Conservation (phyloP, 179 eudicot genomes). For the Nepenthes alata region DNA sequence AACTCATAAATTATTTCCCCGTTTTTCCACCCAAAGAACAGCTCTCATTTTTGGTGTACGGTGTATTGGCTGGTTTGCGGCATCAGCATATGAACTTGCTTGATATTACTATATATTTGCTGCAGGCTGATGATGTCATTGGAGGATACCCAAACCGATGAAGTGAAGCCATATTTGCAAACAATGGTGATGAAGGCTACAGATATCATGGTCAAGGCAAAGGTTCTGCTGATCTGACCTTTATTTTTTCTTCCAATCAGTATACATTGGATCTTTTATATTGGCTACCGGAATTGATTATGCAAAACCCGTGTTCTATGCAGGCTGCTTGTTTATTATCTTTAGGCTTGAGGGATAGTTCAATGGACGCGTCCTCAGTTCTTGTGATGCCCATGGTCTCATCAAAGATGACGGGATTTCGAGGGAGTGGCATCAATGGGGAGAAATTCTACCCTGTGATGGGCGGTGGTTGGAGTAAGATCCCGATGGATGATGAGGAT, state of each 20-base stretch:
- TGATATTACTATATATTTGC: constrained; percentile 1
- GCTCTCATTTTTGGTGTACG: not conserved
- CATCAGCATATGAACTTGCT: not conserved
- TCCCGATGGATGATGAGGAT: constrained; percentile 34
- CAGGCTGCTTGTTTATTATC: constrained; percentile 70
- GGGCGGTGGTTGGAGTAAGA: constrained; percentile 48
- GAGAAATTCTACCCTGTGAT: constrained; percentile 45
- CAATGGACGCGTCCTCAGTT: constrained; percentile 81
- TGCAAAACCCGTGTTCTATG: constrained; percentile 2
- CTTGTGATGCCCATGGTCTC: constrained; percentile 89
- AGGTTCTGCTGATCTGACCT: constrained; percentile 1
- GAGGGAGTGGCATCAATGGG: constrained; percentile 47
- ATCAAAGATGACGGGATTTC: constrained; percentile 82
- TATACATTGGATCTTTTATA: not conserved
- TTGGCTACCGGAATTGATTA: not conserved
- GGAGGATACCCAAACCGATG: constrained; percentile 62
- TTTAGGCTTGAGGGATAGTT: constrained; percentile 72
- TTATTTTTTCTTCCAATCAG: not conserved
- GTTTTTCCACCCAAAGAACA: too few species aligned
- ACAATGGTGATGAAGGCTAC: constrained; percentile 42
- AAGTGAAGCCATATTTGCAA: constrained; percentile 31
- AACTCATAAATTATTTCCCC: too few species aligned
- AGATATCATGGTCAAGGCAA: constrained; percentile 44
- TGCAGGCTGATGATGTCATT: constrained; percentile 38
- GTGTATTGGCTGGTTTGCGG: not conserved